Evolutionary conservation across 331 rosid species (phyloP), one percentile per base, ranked within the genome.

Genomic region (Phaseolus coccineus): DNA sequence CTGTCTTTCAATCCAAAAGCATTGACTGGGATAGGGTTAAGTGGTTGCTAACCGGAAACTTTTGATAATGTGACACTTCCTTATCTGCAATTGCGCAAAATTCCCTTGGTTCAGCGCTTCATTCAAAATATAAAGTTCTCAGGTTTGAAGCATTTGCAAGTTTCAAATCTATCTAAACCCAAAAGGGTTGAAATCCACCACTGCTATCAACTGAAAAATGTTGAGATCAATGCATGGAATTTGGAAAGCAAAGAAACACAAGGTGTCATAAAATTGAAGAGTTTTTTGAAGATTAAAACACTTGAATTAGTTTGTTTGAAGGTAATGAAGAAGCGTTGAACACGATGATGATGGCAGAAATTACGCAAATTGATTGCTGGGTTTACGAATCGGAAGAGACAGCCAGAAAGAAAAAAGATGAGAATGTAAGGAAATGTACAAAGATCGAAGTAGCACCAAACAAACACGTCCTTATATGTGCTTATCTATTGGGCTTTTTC

Each of bases 11-110:
- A 6, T 50, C 89, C 0, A 46, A 70, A 55, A 61, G 22, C 88
- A n/a, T 16, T 87, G 52, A 78, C 83, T 8, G 69, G 84, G 47
- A 53, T 90, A 59, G 83, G 90, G 83, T 48, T 90, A 57, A 72
- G 81, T 25, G 69, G 88, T 40, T 88, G 89, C 71, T 63, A 63
- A 37, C 68, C 80, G 22, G 22, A 19, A 66, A 52, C 37, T 24
- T 16, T 27, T 51, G 4, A 25, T n/a, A 39, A 39, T 39, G 47
- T 68, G 22, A 56, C 16, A 73, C 86, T 91, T 77, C 84, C 83
- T 7, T 15, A 10, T 66, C 83, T 91, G 74, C 85, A 81, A 78
- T 74, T 91, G 10, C 73, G 80, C 30, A 50, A 74, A 28, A 6
- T 83, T 22, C 2, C 13, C 8, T 56, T 84, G 24, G 51, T 14